A percentile compares a stretch with the other conserved stretches of the same genome.
phyloP scores from a whole-genome alignment of 495 filamentous ascomycete genomes.

The Aspergillus biplanus region DNA sequence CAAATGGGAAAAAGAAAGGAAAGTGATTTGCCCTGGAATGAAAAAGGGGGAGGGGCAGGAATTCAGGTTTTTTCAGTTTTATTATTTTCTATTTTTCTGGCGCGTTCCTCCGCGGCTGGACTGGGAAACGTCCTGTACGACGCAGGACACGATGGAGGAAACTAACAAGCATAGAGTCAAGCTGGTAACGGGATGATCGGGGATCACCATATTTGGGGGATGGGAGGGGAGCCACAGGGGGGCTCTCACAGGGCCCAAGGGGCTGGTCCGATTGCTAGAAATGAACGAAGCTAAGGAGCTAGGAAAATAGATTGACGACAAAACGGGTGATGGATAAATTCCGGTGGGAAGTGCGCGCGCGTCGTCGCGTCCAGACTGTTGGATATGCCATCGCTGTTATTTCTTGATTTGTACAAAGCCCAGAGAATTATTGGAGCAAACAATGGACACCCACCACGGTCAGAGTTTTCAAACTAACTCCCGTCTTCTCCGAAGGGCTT shows the following conservation, averaged over 20 bases:
- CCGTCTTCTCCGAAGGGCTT: neutral
- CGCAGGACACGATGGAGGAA: neutral
- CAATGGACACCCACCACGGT: neutral
- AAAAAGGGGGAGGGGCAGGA: conserved; percentile 28
- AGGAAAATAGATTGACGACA: no score
- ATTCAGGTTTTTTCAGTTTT: neutral
- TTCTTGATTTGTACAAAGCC: neutral
- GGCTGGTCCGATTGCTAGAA: conserved; percentile 12
- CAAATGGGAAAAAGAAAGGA: neutral
- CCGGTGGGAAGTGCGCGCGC: neutral
- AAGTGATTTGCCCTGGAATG: conserved; percentile 2
- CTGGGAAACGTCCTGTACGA: neutral
- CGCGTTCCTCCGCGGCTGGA: neutral
- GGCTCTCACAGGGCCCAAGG: conserved; percentile 5
- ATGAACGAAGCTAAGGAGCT: neutral
- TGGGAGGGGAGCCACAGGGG: neutral
- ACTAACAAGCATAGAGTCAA: conserved; percentile 3
- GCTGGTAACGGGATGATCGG: neutral
- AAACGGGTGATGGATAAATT: neutral
- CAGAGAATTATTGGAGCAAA: neutral
- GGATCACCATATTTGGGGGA: conserved; percentile 8
- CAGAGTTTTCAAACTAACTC: neutral
- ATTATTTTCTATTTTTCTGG: neutral
- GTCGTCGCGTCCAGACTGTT: neutral
- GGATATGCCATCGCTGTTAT: neutral